Conservation (phyloP, 2,329 filamentous ascomycete genomes). For the Penicillium sp. region DNA sequence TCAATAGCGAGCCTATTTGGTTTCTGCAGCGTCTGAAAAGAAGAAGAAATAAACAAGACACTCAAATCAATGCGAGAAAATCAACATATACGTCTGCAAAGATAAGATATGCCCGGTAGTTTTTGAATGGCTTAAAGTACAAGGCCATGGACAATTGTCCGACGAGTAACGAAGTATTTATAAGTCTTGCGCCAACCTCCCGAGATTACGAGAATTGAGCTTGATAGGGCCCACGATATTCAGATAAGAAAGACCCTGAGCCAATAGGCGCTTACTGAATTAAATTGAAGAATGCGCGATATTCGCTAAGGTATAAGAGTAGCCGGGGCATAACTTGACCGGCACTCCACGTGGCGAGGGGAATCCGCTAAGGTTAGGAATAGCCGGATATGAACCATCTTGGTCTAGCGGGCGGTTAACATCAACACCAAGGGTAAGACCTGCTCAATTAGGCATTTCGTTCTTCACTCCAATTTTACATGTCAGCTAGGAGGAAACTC, state of each 20-base stretch:
- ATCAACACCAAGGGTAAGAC: not conserved
- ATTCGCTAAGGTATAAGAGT: not conserved
- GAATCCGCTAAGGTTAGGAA: slow-evolving; percentile 32
- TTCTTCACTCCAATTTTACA: not conserved
- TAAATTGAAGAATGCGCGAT: not conserved
- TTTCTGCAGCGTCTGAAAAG: not conserved
- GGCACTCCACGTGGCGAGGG: slow-evolving; percentile 2
- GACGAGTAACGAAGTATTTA: not conserved
- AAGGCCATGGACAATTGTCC: not conserved
- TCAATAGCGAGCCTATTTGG: not conserved
- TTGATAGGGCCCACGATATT: not conserved
- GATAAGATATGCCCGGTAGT: not conserved
- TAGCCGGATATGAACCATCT: slow-evolving; percentile 21
- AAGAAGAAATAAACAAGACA: not conserved
- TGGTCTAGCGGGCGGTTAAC: slow-evolving; percentile 1
- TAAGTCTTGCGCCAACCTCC: not conserved
- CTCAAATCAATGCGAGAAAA: not conserved
- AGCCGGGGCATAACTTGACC: slow-evolving; percentile 8
- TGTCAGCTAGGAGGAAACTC: not conserved
- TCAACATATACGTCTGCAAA: not conserved
- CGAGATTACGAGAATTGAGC: not conserved
- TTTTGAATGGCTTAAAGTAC: not conserved
- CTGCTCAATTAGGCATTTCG: not conserved
- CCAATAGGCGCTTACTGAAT: not conserved
- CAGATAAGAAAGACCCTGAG: not conserved